phyloP scores from a whole-genome alignment of 2,329 filamentous ascomycete species.

The Elsinoe perseae region DNA sequence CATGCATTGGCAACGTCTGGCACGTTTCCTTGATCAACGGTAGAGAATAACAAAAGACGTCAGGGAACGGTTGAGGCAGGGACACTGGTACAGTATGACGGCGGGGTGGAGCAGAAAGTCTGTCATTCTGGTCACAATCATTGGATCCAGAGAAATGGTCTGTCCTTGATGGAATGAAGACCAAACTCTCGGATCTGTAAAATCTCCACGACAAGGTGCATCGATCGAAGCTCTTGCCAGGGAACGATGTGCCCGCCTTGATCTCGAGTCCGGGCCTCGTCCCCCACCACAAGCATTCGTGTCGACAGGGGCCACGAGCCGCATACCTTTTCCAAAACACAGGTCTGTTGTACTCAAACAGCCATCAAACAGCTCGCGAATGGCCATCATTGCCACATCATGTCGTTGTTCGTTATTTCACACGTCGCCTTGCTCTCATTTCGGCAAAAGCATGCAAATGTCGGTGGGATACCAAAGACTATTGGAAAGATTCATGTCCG shows the following conservation, averaged over 20 bases:
- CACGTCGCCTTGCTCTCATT: not conserved
- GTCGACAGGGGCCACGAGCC: constrained; percentile 2
- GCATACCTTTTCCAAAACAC: not conserved
- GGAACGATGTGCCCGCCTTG: not conserved
- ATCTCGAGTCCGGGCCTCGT: not conserved
- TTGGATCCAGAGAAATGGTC: no score
- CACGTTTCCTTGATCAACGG: not conserved
- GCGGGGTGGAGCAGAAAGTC: not conserved
- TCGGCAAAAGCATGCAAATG: not conserved
- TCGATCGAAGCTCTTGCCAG: constrained; percentile 5
- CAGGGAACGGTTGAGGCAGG: not conserved
- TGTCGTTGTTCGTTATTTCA: not conserved
- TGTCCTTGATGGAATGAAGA: not conserved
- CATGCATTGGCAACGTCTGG: constrained; percentile 5
- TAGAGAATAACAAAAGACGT: not conserved
- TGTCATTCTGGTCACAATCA: no score
- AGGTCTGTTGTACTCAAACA: not conserved
- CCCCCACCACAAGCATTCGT: constrained; percentile 7
- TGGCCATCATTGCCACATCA: not conserved
- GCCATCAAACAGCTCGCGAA: not conserved
- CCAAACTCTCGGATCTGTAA: not conserved
- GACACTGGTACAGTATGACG: not conserved
- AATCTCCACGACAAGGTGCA: not conserved
- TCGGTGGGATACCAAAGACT: not conserved
- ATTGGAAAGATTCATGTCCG: not conserved